These are phyloP conservation scores for Ganoderma resinaceum DNA, from an alignment of 1,284 basidiomycete genomes.

Conservation along the genomic window DNA sequence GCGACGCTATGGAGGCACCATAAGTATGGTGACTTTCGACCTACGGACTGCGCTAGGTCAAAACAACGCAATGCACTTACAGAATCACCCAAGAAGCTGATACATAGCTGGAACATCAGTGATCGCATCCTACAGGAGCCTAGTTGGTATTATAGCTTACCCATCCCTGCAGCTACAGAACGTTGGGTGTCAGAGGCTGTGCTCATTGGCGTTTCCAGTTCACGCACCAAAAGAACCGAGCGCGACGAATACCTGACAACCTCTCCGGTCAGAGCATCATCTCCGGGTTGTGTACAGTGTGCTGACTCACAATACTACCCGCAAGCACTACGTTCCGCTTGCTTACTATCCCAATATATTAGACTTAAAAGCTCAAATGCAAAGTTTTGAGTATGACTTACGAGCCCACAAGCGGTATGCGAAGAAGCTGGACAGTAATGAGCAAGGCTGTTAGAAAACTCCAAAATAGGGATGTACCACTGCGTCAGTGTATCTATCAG, in stretches of 20 bases:
- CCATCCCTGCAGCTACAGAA: background rate
- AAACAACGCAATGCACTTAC: background rate
- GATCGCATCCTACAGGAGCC: background rate
- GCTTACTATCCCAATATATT: background rate
- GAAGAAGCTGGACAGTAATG: background rate
- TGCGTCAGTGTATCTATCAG: background rate
- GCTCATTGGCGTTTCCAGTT: background rate
- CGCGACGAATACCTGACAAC: background rate
- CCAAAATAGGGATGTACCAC: background rate
- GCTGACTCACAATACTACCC: background rate
- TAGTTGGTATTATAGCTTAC: background rate
- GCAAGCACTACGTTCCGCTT: background rate
- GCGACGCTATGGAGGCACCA: background rate
- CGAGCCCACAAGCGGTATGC: background rate
- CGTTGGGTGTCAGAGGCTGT: background rate
- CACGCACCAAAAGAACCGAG: background rate
- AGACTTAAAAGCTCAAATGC: background rate
- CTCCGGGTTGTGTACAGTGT: background rate
- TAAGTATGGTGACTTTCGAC: background rate
- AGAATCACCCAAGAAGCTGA: background rate
- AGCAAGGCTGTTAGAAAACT: background rate
- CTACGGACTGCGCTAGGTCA: background rate
- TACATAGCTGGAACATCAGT: background rate
- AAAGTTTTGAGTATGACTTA: background rate
- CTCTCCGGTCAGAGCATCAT: background rate